Evolutionary conservation across 148 eudicot species (phyloP), one percentile per base, ranked within the genome.

Genomic region (Cornus kousa): DNA sequence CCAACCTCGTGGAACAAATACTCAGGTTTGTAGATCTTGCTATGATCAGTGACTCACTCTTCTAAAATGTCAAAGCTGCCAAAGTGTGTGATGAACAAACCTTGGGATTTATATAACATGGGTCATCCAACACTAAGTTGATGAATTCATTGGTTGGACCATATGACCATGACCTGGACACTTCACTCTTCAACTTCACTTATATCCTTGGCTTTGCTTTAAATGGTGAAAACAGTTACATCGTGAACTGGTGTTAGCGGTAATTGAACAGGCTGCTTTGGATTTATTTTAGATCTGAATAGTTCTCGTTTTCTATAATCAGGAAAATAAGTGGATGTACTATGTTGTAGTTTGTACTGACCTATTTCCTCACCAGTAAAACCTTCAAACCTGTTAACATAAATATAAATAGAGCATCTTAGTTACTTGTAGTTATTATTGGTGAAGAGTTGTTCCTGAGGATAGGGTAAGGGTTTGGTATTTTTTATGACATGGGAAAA

Each of bases 1-100:
- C 77, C 98, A 93, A 84, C 98, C 97, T 79, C 97, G 97, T 78
- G 98, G 90, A 84, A 89, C 89, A 75, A 95, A 93, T 80, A 95
- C 98, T 28, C 98, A 95, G 92, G 98, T 92, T 70, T 46, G 68
- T 77, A 5, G 72, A 13, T 79, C 67, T 9, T 73, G 20, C 10
- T 22, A 22, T 65, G 20, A 35, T 10, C 39, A 7, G 9, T 53
- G 0, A 77, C 66, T 33, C 24, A 35, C 37, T 35, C 28, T 14
- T 66, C n/a, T 59, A 39, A 69, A 65, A 66, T 7, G 43, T 43
- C 13, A 23, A 31, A 2, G 37, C 37, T 35, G 37, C 37, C 37
- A 2, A 35, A 35, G 37, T 4, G 37, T 35, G 37, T 35, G 3
- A 2, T 2, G 3, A 2, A 35, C 37, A 35, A 35, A 35, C 37